Percentiles rank a stretch among this genome's conserved stretches.
Evolutionary conservation across 352 stramenopile species (phyloP).

Genomic region (Phytophthora hybrid): DNA sequence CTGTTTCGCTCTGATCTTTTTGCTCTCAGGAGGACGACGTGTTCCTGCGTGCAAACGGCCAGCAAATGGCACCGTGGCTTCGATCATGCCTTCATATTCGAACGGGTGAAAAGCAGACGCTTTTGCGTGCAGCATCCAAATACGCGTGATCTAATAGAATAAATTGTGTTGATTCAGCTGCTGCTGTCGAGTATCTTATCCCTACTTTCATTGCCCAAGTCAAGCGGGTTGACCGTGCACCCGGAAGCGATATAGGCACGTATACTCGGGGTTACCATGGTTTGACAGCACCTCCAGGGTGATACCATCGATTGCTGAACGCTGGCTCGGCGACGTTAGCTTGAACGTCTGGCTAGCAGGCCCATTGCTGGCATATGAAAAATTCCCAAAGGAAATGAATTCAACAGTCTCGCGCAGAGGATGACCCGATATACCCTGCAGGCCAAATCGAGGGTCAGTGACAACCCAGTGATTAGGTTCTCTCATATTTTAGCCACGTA

Average conservation of each 20-base stretch:
- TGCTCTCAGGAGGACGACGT: constrained; percentile 47
- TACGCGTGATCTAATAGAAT: constrained; percentile 36
- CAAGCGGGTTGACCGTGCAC: constrained; percentile 71
- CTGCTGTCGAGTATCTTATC: constrained; percentile 15
- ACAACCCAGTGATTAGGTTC: neutral
- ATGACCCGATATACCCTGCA: constrained; percentile 57
- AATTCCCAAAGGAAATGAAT: constrained; percentile 75
- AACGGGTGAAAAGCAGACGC: constrained; percentile 71
- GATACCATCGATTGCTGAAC: constrained; percentile 67
- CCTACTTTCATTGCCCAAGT: constrained; percentile 6
- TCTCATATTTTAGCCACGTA: constrained; percentile 24
- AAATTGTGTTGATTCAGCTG: constrained; percentile 35
- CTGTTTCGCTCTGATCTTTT: neutral
- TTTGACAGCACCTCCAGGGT: constrained; percentile 86
- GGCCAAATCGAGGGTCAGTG: neutral
- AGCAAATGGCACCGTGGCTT: constrained; percentile 70
- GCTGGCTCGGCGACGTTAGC: constrained; percentile 58
- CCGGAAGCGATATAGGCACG: constrained; percentile 91
- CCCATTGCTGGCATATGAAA: constrained; percentile 66
- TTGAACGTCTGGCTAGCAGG: constrained; percentile 74
- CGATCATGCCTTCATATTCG: constrained; percentile 72
- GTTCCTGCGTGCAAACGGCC: constrained; percentile 54
- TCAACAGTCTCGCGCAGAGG: constrained; percentile 52
- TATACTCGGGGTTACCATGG: constrained; percentile 87
- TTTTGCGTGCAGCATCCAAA: constrained; percentile 29